Evolutionary conservation across 768 basidiomycete genomes (phyloP), one percentile per base, ranked within the genome.

Genomic region (Pleurotus eryngii): DNA sequence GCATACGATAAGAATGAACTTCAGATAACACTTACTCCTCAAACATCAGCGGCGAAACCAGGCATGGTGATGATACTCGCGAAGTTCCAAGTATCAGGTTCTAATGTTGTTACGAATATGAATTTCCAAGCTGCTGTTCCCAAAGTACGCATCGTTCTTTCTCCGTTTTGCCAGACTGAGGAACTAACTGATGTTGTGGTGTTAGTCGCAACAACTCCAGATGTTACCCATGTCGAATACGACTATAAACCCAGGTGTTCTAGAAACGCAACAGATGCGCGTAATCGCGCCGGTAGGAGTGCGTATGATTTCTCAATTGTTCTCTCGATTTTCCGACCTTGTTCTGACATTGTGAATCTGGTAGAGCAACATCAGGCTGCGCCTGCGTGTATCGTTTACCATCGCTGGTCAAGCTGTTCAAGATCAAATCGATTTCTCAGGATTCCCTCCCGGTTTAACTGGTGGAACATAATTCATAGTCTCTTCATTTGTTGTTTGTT

Each of bases 141-240:
- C 5, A 55, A 56, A 22, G 58, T 59, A 22, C 17, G 57, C 30
- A 24, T 45, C 40, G 24, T 26, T 27, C 15, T n/a, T 42, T 22
- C 17, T 20, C 17, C 30, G 17, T 15, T 56, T 24, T 5, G 9
- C 35, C 26, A 22, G 56, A 6, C 6, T 24, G 27, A 9, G 30
- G 46, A 39, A 17, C 15, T 58, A 15, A 24, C 8, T 56, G 12
- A 50, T 46, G 5, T 11, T 42, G n/a, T n/a, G 30, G 5, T 46
- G 57, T 2, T 66, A 98, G 93, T 91, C 95, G 0, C 95, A 97
- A 73, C 95, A 97, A 69, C 71, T 99, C 56, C 95, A 98, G 70
- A 99, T 99, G 96, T 79, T 94, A 57, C 93, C 96, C 5, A 98
- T 98, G 90, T 94, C 94, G 4, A 94, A 87, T 70, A 78, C 87